These are phyloP conservation scores for Penicillium atrosanguineum DNA, from an alignment of 495 filamentous ascomycete genomes.

Conservation along the genomic window DNA sequence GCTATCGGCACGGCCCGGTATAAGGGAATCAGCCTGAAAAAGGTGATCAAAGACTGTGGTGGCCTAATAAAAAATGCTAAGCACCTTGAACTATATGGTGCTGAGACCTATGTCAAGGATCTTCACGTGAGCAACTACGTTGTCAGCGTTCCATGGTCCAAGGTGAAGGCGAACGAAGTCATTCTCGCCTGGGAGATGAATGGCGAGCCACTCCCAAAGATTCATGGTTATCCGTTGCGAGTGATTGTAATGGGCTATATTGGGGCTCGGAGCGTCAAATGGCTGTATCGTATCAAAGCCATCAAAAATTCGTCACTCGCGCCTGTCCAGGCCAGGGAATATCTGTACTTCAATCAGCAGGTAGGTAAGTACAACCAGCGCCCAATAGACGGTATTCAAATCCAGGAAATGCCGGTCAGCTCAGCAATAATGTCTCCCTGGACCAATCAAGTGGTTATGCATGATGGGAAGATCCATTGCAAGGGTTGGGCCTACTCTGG, in stretches of 20 bases:
- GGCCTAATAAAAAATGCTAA: conserved; percentile 43
- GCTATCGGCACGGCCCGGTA: conserved; percentile 61
- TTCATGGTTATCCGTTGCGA: conserved; percentile 58
- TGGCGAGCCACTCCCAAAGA: conserved; percentile 47
- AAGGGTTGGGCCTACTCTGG: conserved; percentile 48
- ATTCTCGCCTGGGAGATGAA: conserved; percentile 61
- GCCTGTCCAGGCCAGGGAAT: conserved; percentile 45
- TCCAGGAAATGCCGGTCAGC: conserved; percentile 52
- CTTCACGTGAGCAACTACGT: conserved; percentile 43
- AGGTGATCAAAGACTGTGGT: background rate
- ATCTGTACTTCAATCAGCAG: conserved; percentile 47
- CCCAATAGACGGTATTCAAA: conserved; percentile 37
- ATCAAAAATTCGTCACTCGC: conserved; percentile 37
- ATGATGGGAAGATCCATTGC: conserved; percentile 34
- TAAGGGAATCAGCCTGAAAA: conserved; percentile 40
- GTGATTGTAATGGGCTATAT: conserved; percentile 57
- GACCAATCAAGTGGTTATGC: conserved; percentile 28
- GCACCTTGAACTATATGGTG: conserved; percentile 54
- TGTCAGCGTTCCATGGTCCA: conserved; percentile 56
- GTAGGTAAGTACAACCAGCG: conserved; percentile 32
- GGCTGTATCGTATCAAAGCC: conserved; percentile 47
- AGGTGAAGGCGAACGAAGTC: conserved; percentile 57
- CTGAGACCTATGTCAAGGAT: conserved; percentile 65
- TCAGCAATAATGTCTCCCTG: conserved; percentile 43
- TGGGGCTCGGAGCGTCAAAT: conserved; percentile 58